Conservation (phyloP, 345 rosid genomes). For the Citrus reticulata region DNA sequence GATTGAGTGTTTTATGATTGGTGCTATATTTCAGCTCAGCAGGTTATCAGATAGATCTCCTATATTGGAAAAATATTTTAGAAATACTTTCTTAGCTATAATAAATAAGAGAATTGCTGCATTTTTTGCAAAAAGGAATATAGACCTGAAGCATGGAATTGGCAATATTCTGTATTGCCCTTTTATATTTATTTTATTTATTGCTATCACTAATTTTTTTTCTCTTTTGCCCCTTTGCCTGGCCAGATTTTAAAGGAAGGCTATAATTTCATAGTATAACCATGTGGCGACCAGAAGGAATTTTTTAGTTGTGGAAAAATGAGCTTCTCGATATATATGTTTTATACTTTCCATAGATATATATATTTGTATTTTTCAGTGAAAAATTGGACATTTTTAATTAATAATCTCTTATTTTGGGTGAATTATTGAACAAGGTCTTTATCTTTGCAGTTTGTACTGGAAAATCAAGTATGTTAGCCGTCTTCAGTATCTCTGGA, state of each 20-base stretch:
- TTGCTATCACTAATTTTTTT: too few species aligned
- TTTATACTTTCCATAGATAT: not conserved
- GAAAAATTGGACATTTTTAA: not conserved
- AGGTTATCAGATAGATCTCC: not conserved
- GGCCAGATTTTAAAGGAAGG: not conserved
- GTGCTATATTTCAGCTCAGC: not conserved
- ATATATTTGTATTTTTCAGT: not conserved
- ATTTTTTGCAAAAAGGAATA: not conserved
- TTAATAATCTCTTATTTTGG: constrained; percentile 2
- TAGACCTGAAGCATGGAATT: not conserved
- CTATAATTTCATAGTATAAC: not conserved
- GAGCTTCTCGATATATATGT: not conserved
- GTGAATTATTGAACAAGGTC: not conserved
- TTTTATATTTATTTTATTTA: too few species aligned
- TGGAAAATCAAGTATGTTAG: constrained; percentile 93
- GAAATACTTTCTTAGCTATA: not conserved
- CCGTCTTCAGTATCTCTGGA: constrained; percentile 88
- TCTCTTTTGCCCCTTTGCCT: not conserved
- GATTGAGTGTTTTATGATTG: not conserved
- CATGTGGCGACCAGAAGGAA: too few species aligned
- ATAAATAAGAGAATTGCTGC: not conserved
- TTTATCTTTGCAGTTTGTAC: constrained; percentile 46
- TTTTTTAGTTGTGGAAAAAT: not conserved
- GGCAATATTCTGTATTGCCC: not conserved
- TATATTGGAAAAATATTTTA: not conserved